Evolutionary conservation across 225 moss, liverwort and hornwort species (phyloP).

Genomic region (Asterella californica): DNA sequence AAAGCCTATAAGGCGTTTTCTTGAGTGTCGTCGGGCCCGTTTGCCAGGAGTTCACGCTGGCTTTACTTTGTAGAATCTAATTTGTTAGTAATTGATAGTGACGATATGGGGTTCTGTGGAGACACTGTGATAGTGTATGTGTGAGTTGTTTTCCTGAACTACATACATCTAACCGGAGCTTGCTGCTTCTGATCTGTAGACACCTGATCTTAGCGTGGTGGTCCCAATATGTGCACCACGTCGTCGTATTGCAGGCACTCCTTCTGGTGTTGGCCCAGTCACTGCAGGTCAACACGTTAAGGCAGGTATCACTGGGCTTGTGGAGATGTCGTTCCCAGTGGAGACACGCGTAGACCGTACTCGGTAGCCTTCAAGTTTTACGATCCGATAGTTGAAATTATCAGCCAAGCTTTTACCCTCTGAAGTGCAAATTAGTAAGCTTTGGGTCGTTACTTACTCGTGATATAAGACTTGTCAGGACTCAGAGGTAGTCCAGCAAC

Average conservation of each 20-base stretch:
- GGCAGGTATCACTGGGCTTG: slow-evolving; percentile 73
- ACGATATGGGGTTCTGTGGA: not conserved
- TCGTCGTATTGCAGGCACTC: slow-evolving; percentile 57
- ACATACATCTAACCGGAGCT: not conserved
- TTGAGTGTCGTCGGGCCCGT: not conserved
- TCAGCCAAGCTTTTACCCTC: not conserved
- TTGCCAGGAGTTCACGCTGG: not conserved
- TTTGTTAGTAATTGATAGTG: not conserved
- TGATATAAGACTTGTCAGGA: not conserved
- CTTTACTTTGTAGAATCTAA: not conserved
- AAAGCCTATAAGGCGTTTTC: not conserved
- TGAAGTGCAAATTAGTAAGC: not conserved
- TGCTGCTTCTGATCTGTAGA: not conserved
- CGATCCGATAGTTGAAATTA: not conserved
- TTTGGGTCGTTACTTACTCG: not conserved
- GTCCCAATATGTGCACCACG: not conserved
- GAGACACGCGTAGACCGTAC: slow-evolving; percentile 40
- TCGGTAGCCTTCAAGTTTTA: slow-evolving; percentile 7
- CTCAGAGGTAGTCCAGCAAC: not conserved
- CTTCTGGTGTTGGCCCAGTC: slow-evolving; percentile 77
- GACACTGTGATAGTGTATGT: no score
- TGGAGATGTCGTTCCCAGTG: slow-evolving; percentile 75
- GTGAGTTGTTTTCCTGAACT: not conserved
- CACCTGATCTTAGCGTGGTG: not conserved
- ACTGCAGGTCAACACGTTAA: slow-evolving; percentile 67